Percentiles rank a stretch among this genome's conserved stretches.
phyloP scores from a whole-genome alignment of 805 yeast genomes.

The Wickerhamiella slavikovae region DNA sequence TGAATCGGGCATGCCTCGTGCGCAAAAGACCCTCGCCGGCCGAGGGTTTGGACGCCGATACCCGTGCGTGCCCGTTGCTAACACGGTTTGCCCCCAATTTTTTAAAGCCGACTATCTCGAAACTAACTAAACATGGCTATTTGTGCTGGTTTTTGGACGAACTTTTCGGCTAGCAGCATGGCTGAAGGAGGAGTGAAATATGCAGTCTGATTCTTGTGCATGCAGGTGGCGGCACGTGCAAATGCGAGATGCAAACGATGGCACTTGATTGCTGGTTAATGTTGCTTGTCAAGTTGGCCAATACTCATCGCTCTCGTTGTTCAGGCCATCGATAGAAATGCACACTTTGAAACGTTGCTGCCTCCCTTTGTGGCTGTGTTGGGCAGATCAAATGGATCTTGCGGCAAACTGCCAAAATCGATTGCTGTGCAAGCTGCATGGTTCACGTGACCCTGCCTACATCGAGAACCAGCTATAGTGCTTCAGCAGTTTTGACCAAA shows the following conservation, averaged over 20 bases:
- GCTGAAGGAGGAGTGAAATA: not conserved
- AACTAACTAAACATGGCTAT: conserved; percentile 20
- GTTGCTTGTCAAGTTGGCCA: not conserved
- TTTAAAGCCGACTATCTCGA: conserved; percentile 1
- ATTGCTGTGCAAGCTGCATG: too few species aligned
- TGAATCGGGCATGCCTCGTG: conserved; percentile 64
- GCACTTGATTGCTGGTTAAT: not conserved
- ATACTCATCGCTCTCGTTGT: too few species aligned
- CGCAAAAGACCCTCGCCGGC: conserved; percentile 60
- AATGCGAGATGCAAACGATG: not conserved
- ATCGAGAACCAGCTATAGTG: too few species aligned
- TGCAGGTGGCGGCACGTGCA: too few species aligned
- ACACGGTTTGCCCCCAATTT: conserved; percentile 5
- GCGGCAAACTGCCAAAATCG: too few species aligned
- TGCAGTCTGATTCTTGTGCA: not conserved
- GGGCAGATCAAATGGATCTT: too few species aligned
- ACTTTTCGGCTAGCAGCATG: conserved; percentile 19
- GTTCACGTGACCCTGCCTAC: too few species aligned
- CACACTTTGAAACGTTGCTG: too few species aligned
- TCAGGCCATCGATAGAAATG: too few species aligned
- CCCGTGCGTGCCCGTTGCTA: conserved; percentile 7
- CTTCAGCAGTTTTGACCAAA: too few species aligned
- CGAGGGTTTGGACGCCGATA: conserved; percentile 46
- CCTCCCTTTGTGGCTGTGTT: too few species aligned
- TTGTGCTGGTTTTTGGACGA: conserved; percentile 45